These are phyloP conservation scores for Euphorbia lathyris DNA, from an alignment of 345 rosid species.

Conservation along the genomic window DNA sequence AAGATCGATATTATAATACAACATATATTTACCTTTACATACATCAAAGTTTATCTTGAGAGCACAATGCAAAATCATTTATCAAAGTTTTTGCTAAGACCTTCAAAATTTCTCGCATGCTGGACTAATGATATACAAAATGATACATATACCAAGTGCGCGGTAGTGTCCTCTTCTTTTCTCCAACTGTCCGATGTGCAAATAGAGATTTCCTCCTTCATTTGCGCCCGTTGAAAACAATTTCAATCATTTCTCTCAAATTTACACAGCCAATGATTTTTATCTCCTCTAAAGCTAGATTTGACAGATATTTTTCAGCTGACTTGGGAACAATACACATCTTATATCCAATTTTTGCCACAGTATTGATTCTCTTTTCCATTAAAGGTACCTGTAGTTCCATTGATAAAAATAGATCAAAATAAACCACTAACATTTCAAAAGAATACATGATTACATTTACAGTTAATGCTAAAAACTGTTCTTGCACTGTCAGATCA, in stretches of 20 bases:
- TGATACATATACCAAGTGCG: neutral
- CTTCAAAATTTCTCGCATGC: neutral
- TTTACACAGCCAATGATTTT: slow-evolving; percentile 63
- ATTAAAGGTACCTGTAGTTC: slow-evolving; percentile 62
- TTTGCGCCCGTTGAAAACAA: slow-evolving; percentile 39
- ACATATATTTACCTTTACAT: too few species aligned
- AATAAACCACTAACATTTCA: neutral
- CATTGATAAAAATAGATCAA: neutral
- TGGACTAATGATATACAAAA: neutral
- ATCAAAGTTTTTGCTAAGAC: neutral
- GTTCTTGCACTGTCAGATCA: neutral
- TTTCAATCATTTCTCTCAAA: slow-evolving; percentile 63
- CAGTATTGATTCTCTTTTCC: slow-evolving; percentile 70
- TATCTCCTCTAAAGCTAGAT: slow-evolving; percentile 35
- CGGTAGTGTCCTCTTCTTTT: neutral
- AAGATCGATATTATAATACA: too few species aligned
- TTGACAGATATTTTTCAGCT: slow-evolving; percentile 42
- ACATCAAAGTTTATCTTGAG: too few species aligned
- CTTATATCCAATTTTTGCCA: slow-evolving; percentile 73
- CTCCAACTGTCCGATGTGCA: neutral
- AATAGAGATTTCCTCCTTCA: slow-evolving; percentile 1
- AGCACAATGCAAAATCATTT: neutral
- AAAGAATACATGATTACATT: neutral
- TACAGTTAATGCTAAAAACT: neutral
- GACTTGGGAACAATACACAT: slow-evolving; percentile 72